phyloP scores from a whole-genome alignment of 306 rosid species.

The Lagenaria siceraria region DNA sequence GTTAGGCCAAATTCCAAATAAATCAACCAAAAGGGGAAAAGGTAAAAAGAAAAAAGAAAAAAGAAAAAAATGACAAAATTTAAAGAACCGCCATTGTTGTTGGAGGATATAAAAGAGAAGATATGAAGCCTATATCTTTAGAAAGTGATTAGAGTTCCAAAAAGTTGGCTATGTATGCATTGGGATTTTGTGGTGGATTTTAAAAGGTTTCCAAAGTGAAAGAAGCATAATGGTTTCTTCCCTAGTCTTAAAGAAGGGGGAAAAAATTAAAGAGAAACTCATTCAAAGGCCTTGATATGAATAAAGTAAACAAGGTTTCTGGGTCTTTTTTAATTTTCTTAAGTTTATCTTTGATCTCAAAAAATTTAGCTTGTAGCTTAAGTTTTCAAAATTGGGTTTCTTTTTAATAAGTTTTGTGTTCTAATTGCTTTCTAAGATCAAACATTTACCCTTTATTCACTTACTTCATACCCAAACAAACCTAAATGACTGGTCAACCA shows the following conservation, averaged over 20 bases:
- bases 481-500: neutral
- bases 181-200: constrained; percentile 21
- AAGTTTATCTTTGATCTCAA: constrained; percentile 23
- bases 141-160: constrained; percentile 42
- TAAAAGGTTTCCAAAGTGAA: constrained; percentile 46
- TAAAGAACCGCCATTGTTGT: neutral
- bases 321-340: constrained; percentile 18
- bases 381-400: constrained; percentile 1
- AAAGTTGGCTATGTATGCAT: constrained; percentile 35
- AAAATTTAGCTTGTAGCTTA: constrained; percentile 22
- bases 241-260: constrained; percentile 16
- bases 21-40: neutral
- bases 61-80: constrained; percentile 6
- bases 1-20: neutral
- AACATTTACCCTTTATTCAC: neutral
- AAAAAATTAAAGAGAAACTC: constrained; percentile 3
- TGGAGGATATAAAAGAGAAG: neutral
- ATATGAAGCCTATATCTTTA: constrained; percentile 21
- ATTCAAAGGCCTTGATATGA: neutral
- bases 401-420: neutral
- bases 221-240: constrained; percentile 25
- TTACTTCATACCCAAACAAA: neutral
- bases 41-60: constrained; percentile 4
- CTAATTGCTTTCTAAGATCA: neutral
- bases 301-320: constrained; percentile 15